Conservation (phyloP, 176 grass and related monocot genomes). For the Aegilops tauschii region DNA sequence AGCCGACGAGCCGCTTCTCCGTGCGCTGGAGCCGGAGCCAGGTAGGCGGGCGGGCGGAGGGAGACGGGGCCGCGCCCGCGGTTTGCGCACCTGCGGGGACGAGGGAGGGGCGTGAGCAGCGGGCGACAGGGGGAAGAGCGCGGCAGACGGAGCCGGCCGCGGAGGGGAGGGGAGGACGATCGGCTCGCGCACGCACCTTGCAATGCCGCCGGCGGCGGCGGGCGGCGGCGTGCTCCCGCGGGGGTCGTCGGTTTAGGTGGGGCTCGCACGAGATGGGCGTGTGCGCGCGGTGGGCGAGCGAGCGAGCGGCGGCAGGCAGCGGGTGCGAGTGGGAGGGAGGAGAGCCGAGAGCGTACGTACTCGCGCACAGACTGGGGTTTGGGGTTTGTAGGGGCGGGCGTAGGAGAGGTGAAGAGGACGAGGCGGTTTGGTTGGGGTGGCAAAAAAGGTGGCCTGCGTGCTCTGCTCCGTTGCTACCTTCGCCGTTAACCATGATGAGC, state of each 20-base stretch:
- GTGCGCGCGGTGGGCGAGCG: neutral
- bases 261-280: conserved; percentile 40
- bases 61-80: neutral
- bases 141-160: neutral
- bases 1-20: neutral
- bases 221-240: conserved; percentile 7
- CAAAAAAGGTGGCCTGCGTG: neutral
- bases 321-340: neutral
- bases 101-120: neutral
- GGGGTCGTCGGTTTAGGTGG: neutral
- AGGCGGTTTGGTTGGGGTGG: neutral
- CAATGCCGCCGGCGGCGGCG: neutral
- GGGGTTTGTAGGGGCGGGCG: neutral
- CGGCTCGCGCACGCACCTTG: neutral
- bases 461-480: neutral
- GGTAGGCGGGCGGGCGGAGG: neutral
- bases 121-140: too few relatives aligned
- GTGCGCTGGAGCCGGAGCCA: neutral
- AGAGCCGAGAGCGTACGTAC: neutral
- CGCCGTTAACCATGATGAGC: neutral
- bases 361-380: neutral
- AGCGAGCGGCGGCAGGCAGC: neutral
- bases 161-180: neutral
- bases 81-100: neutral
- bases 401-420: neutral